phyloP scores from a whole-genome alignment of 2,329 filamentous ascomycete species.

The Lachnellula suecica region DNA sequence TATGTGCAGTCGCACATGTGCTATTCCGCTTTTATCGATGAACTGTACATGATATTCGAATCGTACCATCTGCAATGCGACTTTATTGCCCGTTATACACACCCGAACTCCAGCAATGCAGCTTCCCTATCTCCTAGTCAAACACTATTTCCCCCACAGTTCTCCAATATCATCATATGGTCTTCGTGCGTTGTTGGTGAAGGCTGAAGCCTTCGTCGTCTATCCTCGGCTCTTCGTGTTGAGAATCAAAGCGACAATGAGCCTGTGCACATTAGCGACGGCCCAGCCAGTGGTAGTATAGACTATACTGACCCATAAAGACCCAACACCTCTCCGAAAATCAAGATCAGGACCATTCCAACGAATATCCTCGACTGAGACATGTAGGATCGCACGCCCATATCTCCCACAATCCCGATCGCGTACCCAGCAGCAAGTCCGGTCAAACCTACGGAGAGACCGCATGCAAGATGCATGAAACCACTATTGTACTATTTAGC shows the following conservation, averaged over 20 bases:
- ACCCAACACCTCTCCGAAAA: slow-evolving; percentile 96
- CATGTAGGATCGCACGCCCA: slow-evolving; percentile 93
- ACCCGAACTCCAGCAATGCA: slow-evolving; percentile 32
- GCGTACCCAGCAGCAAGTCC: slow-evolving; percentile 94
- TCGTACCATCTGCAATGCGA: slow-evolving; percentile 12
- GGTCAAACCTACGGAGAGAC: slow-evolving; percentile 86
- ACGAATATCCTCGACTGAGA: slow-evolving; percentile 94
- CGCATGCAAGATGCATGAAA: slow-evolving; percentile 91
- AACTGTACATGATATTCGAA: slow-evolving; percentile 24
- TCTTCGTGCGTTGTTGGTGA: not conserved
- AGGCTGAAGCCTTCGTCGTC: not conserved
- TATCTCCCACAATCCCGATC: slow-evolving; percentile 93
- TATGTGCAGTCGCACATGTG: not conserved
- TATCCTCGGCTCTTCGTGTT: slow-evolving; percentile 67
- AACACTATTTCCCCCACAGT: slow-evolving; percentile 20
- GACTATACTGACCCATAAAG: slow-evolving; percentile 79
- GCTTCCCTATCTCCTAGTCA: slow-evolving; percentile 22
- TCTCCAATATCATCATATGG: not conserved
- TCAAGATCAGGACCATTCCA: slow-evolving; percentile 97
- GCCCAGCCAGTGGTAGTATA: not conserved
- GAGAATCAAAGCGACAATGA: slow-evolving; percentile 90
- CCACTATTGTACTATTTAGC: slow-evolving; percentile 52
- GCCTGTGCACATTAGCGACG: slow-evolving; percentile 45
- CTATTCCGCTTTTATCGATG: not conserved
- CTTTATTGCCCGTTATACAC: slow-evolving; percentile 19